Evolutionary conservation across 192 early-diverging fungal species (phyloP).

Genomic region (Entomortierella parvispora): DNA sequence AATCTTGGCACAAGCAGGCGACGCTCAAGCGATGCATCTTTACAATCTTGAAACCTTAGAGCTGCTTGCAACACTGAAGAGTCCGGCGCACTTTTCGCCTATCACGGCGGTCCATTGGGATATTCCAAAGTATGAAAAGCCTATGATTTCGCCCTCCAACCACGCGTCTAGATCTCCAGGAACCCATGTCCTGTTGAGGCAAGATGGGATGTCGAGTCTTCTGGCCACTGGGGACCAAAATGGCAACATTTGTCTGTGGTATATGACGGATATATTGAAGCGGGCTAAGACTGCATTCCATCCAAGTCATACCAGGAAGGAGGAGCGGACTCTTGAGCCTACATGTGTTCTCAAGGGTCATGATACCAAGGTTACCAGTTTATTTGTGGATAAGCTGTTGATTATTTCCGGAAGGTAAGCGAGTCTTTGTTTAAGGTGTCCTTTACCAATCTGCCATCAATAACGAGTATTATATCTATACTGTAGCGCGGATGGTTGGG

Average conservation of each 20-base stretch:
- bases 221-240: slow-evolving; percentile 61
- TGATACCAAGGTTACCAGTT: slow-evolving; percentile 22
- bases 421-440: too few species aligned
- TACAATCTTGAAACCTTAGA: slow-evolving; percentile 32
- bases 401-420: slow-evolving; percentile 46
- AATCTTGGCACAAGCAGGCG: slow-evolving; percentile 20
- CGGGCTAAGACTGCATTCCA: slow-evolving; percentile 7
- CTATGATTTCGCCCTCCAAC: slow-evolving; percentile 31
- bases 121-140: slow-evolving; percentile 33
- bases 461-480: slow-evolving; percentile 10
- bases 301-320: slow-evolving; percentile 10
- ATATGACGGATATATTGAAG: slow-evolving; percentile 49
- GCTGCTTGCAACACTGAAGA: slow-evolving; percentile 27
- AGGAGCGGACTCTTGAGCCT: slow-evolving; percentile 4
- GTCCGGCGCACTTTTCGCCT: slow-evolving; percentile 34
- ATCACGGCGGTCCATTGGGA: slow-evolving; percentile 48
- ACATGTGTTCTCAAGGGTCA: slow-evolving; percentile 33
- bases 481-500: slow-evolving; percentile 64
- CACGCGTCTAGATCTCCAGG: background rate
- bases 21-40: slow-evolving; percentile 26
- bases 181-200: slow-evolving; percentile 1
- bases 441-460: too few species aligned
- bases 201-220: slow-evolving; percentile 39
- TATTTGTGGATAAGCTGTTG: slow-evolving; percentile 39
- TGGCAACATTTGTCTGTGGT: slow-evolving; percentile 66